Conservation (phyloP, 2,329 filamentous ascomycete species). For the Venturia nashicola region DNA sequence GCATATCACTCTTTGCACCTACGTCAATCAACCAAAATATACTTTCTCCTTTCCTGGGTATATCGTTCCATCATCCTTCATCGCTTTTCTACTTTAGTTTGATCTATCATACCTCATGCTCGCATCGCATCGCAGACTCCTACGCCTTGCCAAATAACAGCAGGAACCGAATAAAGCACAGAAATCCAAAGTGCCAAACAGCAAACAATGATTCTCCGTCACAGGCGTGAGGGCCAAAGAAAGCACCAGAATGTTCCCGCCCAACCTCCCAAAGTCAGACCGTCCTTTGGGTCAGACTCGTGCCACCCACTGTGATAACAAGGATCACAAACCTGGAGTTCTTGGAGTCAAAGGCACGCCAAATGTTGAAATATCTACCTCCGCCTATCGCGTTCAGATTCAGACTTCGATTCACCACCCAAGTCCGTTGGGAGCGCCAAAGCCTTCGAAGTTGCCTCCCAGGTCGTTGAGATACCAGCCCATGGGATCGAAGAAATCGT, state of each 20-base stretch:
- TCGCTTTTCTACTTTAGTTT: not conserved
- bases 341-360: not conserved
- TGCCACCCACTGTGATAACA: not conserved
- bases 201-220: not conserved
- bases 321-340: not conserved
- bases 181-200: not conserved
- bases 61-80: not conserved
- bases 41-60: not conserved
- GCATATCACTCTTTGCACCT: not conserved
- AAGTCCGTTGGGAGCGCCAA: not conserved
- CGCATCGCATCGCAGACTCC: not conserved
- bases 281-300: not conserved
- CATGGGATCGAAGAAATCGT: slow-evolving; percentile 76
- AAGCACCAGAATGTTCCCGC: not conserved
- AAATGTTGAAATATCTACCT: not conserved
- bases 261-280: not conserved
- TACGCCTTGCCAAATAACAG: not conserved
- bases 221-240: not conserved
- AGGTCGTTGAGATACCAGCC: slow-evolving; percentile 89
- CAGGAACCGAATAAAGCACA: not conserved
- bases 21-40: not conserved
- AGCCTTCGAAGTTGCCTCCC: slow-evolving; percentile 13
- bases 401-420: not conserved
- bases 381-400: not conserved
- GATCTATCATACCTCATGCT: not conserved